These are phyloP conservation scores for Tulasnella sp. DNA, from an alignment of 768 basidiomycete genomes.

Conservation along the genomic window DNA sequence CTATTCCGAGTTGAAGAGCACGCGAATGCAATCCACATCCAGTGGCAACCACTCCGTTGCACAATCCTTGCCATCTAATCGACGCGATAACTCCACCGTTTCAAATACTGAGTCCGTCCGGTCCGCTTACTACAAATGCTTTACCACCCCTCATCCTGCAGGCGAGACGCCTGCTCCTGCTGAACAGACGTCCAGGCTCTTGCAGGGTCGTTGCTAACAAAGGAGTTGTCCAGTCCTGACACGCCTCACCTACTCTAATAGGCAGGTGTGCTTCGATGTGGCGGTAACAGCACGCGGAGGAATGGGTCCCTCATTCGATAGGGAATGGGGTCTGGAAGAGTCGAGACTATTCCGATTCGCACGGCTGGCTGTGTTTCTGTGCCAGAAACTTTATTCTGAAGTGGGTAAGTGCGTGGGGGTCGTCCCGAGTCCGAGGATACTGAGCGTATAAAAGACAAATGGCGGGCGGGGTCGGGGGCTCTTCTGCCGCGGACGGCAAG, in stretches of 20 bases:
- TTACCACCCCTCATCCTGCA: background rate
- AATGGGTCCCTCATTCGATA: background rate
- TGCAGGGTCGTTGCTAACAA: constrained; percentile 1
- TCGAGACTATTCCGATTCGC: constrained; percentile 5
- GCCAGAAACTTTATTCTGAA: constrained; percentile 15
- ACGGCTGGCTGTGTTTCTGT: constrained; percentile 12
- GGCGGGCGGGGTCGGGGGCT: background rate
- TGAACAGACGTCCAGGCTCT: background rate
- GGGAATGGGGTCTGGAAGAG: background rate
- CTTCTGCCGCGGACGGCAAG: constrained; percentile 8
- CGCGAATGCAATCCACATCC: background rate
- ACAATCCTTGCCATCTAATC: constrained; percentile 12
- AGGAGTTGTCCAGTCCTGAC: background rate
- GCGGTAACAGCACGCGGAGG: constrained; percentile 8
- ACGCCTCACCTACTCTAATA: background rate
- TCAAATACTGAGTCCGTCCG: background rate
- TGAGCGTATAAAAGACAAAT: background rate
- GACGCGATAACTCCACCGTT: constrained; percentile 12
- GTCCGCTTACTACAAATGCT: constrained; percentile 8
- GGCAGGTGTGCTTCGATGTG: background rate
- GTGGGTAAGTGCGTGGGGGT: background rate
- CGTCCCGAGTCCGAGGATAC: constrained; percentile 9
- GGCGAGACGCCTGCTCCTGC: background rate
- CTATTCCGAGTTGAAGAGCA: background rate
- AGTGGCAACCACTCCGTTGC: background rate